Evolutionary conservation across 2,329 filamentous ascomycete species (phyloP), one percentile per base, ranked within the genome.

Genomic region (Sporothrix sp.): DNA sequence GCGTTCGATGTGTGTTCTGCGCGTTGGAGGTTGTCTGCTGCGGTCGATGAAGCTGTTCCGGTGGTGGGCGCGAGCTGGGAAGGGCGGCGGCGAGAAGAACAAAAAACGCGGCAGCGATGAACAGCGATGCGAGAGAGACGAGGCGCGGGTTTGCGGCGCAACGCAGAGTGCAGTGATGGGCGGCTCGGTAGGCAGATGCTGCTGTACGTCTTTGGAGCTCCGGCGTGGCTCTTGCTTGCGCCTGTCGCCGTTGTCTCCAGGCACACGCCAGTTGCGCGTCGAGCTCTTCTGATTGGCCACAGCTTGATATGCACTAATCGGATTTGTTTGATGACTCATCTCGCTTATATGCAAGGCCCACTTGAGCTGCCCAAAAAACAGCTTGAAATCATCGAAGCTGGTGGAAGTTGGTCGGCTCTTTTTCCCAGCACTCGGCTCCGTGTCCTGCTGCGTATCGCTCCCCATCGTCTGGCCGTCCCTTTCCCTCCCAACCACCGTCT

Each of bases 191-290:
- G 51, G 47, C 47, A 53, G 51, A 46, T 53, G 48, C 40, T 39
- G 51, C 51, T 50, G 23, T 50, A 46, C 47, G 47, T 50, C 28
- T 35, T 50, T 28, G 42, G 38, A 47, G 48, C 48, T 53, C 28
- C 36, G 30, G n/a, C 14, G 23, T 32, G 23, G 30, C 32, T 16
- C 44, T 40, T 16, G 32, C 30, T 27, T 16, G 27, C 35, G 43
- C 37, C n/a, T 50, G 40, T 36, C 28, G 11, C 36, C 28, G 27
- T 20, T 16, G 38, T 39, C 50, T 33, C 58, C 55, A 59, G 58
- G 58, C 58, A 59, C 58, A 59, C 58, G 54, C 54, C 50, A 51
- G 56, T 59, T 59, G 58, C 58, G 58, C 58, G 58, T 59, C 58
- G 57, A 56, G 56, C 57, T 54, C 28, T 28, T 52, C 52, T 56